Conservation (phyloP, 441 rosid genomes). For the Syzygium malaccense region DNA sequence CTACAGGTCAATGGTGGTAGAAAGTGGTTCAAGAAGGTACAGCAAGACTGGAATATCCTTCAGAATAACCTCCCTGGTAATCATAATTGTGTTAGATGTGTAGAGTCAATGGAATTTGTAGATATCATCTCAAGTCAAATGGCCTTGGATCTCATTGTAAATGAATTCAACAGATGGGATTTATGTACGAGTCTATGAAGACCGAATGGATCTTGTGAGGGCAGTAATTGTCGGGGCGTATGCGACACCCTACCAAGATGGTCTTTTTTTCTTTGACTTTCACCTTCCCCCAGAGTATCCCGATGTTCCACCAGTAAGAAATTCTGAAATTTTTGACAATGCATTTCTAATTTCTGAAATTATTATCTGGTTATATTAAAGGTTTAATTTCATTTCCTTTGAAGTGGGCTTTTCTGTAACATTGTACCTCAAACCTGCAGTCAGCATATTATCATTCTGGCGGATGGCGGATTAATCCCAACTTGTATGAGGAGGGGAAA, state of each 20-base stretch:
- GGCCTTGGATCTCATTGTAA: neutral
- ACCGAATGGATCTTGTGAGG: constrained; percentile 93
- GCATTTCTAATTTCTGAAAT: neutral
- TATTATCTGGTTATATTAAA: neutral
- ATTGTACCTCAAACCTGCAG: constrained; percentile 28
- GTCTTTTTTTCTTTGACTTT: constrained; percentile 96
- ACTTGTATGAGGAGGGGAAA: constrained; percentile 92
- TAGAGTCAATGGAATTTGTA: neutral
- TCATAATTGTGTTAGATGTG: neutral
- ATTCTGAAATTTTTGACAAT: neutral
- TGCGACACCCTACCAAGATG: constrained; percentile 99
- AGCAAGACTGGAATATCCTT: constrained; percentile 97
- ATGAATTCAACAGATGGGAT: constrained; percentile 60
- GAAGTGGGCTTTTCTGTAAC: neutral
- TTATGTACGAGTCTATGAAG: constrained; percentile 88
- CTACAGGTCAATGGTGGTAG: constrained; percentile 70
- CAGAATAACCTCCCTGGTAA: constrained; percentile 98
- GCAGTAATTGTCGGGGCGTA: constrained; percentile 91
- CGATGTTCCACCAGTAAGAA: constrained; percentile 77
- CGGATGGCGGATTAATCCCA: constrained; percentile 97
- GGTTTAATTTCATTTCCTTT: neutral
- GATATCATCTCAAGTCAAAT: neutral
- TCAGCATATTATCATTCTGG: constrained; percentile 94
- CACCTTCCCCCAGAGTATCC: constrained; percentile 91
- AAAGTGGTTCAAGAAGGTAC: constrained; percentile 90